A percentile compares a stretch with the other conserved stretches of the same genome.
Evolutionary conservation across 345 rosid genomes (phyloP).

Genomic region (Carallia brachiata): DNA sequence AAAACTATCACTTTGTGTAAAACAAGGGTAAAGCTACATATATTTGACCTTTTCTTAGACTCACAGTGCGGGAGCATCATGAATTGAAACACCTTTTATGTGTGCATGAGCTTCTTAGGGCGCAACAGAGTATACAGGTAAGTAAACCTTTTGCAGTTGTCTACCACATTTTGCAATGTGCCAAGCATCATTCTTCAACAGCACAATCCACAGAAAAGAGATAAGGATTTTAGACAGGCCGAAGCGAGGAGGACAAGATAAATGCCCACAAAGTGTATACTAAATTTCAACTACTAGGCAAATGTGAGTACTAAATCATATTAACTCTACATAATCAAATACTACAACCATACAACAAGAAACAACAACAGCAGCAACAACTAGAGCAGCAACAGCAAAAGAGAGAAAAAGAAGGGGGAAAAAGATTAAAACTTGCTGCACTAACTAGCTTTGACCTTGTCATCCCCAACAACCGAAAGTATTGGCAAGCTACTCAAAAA

Average conservation of each 20-base stretch:
- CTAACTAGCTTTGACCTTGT: conserved; percentile 76
- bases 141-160: background rate
- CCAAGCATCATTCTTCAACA: background rate
- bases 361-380: background rate
- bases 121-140: too few species aligned
- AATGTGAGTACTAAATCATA: conserved; percentile 7
- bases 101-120: too few species aligned
- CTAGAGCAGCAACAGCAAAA: background rate
- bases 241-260: background rate
- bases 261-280: conserved; percentile 10
- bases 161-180: background rate
- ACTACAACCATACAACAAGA: conserved; percentile 10
- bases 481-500: conserved; percentile 91
- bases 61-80: too few species aligned
- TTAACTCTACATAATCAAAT: conserved; percentile 11
- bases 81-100: too few species aligned
- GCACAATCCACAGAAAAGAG: background rate
- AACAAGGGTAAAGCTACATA: too few species aligned
- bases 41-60: too few species aligned
- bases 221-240: background rate
- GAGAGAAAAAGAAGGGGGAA: background rate
- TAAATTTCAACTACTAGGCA: conserved; percentile 1
- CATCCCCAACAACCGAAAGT: conserved; percentile 77
- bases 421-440: conserved; percentile 38
- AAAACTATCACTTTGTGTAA: too few species aligned